phyloP scores from a whole-genome alignment of 306 rosid genomes.

The Canavalia ensiformis region DNA sequence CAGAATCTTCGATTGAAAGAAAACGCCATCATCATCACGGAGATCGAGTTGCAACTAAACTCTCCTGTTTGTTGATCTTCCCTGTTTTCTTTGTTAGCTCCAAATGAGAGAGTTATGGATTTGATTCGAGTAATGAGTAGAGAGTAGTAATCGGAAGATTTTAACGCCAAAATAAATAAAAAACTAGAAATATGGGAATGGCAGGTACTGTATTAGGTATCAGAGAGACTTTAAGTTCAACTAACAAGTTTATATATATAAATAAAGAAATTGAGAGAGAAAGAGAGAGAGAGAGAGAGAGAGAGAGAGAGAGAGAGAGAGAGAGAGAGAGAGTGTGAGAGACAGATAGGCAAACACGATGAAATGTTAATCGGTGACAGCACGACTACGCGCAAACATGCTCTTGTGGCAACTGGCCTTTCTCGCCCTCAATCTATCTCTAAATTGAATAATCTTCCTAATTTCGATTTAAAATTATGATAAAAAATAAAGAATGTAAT shows the following conservation, averaged over 20 bases:
- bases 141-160: not conserved
- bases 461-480: too few relatives aligned
- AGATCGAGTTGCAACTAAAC: conserved; percentile 39
- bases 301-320: not conserved
- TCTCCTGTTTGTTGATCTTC: not conserved
- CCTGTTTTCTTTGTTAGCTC: not conserved
- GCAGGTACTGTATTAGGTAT: too few relatives aligned
- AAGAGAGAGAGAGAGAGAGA: not conserved
- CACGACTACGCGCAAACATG: conserved; percentile 47
- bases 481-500: too few relatives aligned
- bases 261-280: not conserved
- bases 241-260: not conserved
- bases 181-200: too few relatives aligned
- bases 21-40: conserved; percentile 51
- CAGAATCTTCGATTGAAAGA: conserved; percentile 54
- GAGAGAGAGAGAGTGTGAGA: not conserved
- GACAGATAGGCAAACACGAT: conserved; percentile 2
- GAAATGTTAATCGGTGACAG: conserved; percentile 39
- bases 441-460: too few relatives aligned
- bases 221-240: too few relatives aligned
- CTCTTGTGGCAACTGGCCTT: not conserved
- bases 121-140: not conserved
- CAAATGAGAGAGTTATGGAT: not conserved
- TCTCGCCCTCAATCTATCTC: not conserved
- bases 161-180: not conserved